A percentile compares a stretch with the other conserved stretches of the same genome.
Evolutionary conservation across 768 basidiomycete species (phyloP).

Genomic region (Naganishia friedmannii): DNA sequence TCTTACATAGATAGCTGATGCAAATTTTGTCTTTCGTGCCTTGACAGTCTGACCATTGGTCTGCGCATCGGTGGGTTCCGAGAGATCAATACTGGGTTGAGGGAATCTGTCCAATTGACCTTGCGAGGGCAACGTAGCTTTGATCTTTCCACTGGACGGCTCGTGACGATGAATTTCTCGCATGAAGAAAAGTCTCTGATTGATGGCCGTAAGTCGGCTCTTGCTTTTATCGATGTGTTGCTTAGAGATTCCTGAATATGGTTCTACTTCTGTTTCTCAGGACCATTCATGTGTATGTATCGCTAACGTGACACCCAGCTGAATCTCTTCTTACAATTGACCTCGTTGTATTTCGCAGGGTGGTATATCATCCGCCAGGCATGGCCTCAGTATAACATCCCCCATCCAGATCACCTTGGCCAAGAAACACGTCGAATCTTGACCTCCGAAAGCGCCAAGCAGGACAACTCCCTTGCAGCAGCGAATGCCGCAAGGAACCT

Average conservation of each 20-base stretch:
- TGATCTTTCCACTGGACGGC: constrained; percentile 42
- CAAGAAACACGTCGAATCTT: constrained; percentile 40
- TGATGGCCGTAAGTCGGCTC: constrained; percentile 43
- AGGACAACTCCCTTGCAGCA: constrained; percentile 48
- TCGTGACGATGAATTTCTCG: constrained; percentile 45
- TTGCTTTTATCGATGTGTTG: background rate
- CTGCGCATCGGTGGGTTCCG: constrained; percentile 44
- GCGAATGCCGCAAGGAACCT: constrained; percentile 47
- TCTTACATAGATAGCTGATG: constrained; percentile 25
- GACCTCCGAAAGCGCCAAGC: constrained; percentile 31
- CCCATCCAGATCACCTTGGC: constrained; percentile 40
- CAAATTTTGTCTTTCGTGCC: constrained; percentile 2
- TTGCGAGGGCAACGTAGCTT: constrained; percentile 37
- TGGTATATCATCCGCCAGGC: constrained; percentile 50
- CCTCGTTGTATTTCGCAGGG: constrained; percentile 36
- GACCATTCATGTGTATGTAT: constrained; percentile 49
- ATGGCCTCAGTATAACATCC: constrained; percentile 47
- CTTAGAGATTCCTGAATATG: background rate
- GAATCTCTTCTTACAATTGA: too few species aligned
- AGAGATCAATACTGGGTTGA: too few species aligned
- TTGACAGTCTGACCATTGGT: constrained; percentile 42
- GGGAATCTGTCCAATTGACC: too few species aligned
- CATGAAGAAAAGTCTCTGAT: constrained; percentile 37
- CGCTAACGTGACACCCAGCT: too few species aligned
- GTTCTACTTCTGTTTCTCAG: constrained; percentile 10